These are phyloP conservation scores for Cryptococcus floricola DNA, from an alignment of 1,284 basidiomycete species.

Conservation along the genomic window DNA sequence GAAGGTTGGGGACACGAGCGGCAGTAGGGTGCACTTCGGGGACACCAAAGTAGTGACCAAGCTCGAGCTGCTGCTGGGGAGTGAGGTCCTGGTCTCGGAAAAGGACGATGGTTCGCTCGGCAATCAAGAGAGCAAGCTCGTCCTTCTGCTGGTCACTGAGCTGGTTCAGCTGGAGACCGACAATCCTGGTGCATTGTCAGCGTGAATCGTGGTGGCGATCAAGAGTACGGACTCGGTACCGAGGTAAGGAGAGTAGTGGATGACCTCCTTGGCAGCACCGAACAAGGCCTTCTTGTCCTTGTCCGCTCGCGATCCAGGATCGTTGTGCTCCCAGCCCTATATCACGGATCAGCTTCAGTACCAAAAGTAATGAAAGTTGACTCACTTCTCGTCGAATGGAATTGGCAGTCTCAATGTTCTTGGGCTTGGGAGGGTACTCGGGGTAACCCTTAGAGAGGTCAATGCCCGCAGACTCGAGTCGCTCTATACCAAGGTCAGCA, in stretches of 20 bases:
- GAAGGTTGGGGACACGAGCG: constrained; percentile 36
- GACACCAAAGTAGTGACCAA: constrained; percentile 29
- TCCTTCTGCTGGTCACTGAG: constrained; percentile 37
- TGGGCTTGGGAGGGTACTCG: constrained; percentile 38
- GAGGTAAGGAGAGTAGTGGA: constrained; percentile 23
- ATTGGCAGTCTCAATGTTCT: constrained; percentile 23
- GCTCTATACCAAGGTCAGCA: background rate
- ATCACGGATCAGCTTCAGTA: background rate
- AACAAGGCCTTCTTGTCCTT: constrained; percentile 42
- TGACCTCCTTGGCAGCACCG: constrained; percentile 35
- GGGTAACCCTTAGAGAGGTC: constrained; percentile 36
- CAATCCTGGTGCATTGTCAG: constrained; percentile 17
- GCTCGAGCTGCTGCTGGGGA: constrained; percentile 24
- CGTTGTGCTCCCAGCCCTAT: constrained; percentile 25
- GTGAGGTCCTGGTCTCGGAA: constrained; percentile 15
- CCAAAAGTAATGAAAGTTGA: background rate
- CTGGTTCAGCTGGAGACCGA: constrained; percentile 34
- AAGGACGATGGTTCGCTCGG: constrained; percentile 34
- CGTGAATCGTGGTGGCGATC: background rate
- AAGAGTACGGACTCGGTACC: constrained; percentile 29
- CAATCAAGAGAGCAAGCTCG: constrained; percentile 35
- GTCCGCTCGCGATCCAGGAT: constrained; percentile 38
- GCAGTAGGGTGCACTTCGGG: constrained; percentile 63
- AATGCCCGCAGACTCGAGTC: constrained; percentile 27
- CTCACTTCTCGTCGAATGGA: constrained; percentile 24